Evolutionary conservation across 257 asterid species (phyloP), one percentile per base, ranked within the genome.

Genomic region (Rhazya stricta): DNA sequence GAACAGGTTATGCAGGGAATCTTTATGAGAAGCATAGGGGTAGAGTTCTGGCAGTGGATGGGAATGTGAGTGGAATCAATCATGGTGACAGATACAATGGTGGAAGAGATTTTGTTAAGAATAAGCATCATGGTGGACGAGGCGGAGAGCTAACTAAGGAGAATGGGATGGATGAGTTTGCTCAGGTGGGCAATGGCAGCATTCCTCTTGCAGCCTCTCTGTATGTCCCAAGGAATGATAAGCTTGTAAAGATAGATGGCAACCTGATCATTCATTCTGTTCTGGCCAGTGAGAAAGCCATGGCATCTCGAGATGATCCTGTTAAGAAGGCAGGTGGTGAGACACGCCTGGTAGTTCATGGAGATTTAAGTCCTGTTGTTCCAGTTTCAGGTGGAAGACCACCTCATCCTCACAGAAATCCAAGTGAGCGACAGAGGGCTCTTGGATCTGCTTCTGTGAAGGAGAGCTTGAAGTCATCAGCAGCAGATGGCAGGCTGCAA

Each of bases 401-500:
- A 78, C 72, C 86, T 21, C 84, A 74, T 56, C 79, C 77, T 34
- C 72, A 81, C 61, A 80, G 60, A 76, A 79, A 74, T 81, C 37
- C 79, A 15, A 61, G 67, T n/a, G 74, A 81, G 42, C 78, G 70
- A 18, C 83, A 75, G 46, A 85, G 88, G 80, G 94, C 94, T 72
- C 88, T 91, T 74, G 96, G 89, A 58, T 77, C 90, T 73, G 81
- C 84, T 78, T 76, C 89, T 19, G 83, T 51, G 37, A 83, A 80
- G 66, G 97, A 94, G 67, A 79, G 74, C 74, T 45, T 75, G 73
- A 88, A 89, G 84, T 79, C 97, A 74, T 82, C 90, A 29, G 84
- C 91, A 65, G 77, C 86, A 78, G 91, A 91, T 91, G 96, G 96
- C 73, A 85, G 79, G 74, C 91, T 91, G 76, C 99, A 95, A 70